Base-by-base conservation (phyloP, 257 asterid genomes). In the Scutellaria galericulata region DNA sequence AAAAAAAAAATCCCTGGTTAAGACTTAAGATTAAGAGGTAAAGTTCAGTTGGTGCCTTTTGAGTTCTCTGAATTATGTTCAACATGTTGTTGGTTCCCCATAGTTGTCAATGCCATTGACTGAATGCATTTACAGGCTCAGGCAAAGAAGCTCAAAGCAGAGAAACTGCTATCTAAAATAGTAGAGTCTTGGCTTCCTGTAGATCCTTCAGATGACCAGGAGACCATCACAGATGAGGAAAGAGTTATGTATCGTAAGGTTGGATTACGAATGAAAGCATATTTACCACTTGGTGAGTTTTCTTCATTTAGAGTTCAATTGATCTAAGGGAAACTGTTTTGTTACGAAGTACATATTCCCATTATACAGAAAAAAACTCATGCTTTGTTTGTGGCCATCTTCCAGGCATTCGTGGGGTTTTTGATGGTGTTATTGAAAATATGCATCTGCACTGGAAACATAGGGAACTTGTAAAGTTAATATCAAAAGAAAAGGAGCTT, bases 371-470 rank as follows among this genome's bases (percentile, higher is more conserved):
- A 64, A 67, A 11, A 55, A 47, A 56, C 76, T 63, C 64, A 52
- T 72, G 72, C 48, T 42, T 70, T 64, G 13, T 58, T 63, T 72
- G 68, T 77, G 72, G 55, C 68, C 45, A 45, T 81, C 61, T 75
- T 50, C 66, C 81, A 91, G 98, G 98, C n/a, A 90, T 94, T 78
- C 97, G 97, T 59, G 98, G 99, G 9, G 90, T 94, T 68, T 91
- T 94, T 83, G 99, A 94, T 79, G 99, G 99, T 79, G 98, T 91
- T 77, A 88, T 94, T 69, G 99, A 91, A 85, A 94, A 94, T 87
- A 94, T 94, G 99, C 98, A 94, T 82, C 89, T 94, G 54, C 99
- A 94, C 50, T 91, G 99, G 99, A 94, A 94, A 80, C 97, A 91
- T 71, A 89, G 99, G 81, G 99, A 94, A 79, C 91, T 94, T 31